Base-by-base conservation (phyloP, 768 basidiomycete species). In the Russula olivacea region DNA sequence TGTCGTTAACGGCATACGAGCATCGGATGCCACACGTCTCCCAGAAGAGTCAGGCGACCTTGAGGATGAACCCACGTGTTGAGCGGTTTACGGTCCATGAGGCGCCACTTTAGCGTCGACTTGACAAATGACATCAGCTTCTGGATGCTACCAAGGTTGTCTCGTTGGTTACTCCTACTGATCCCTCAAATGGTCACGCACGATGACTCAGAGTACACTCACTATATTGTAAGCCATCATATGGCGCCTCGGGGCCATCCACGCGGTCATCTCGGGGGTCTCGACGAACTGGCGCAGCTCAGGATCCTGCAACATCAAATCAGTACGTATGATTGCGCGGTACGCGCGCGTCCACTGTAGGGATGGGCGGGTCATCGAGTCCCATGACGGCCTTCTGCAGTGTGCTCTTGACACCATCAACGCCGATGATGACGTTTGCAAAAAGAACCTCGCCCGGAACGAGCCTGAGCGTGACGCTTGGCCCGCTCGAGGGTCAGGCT, bases 331-430 rank as follows among this genome's bases (percentile, higher is more conserved):
- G 32, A 79, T 74, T 4, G 82, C 81, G 55, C 86, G 78, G 68
- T 85, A 87, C 0, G 83, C 86, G n/a, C 0, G 83, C 81, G 67
- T 88, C 84, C 0, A 84, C 87, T 0, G 87, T 87, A 4, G 82
- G 76, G 10, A 68, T 65, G 0, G 77, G 77, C 0, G 80, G 75
- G 38, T 76, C 76, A 48, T 79, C 76, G 0, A 72, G 72, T 0
- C 77, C 78, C 0, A 82, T 78, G n/a, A 85, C 77, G 38, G 81
- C 76, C 36, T 79, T 73, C 66, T 80, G 79, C 1, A 83, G 67
- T 19, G 72, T 63, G 66, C 83, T 84, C 72, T 81, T 84, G 55
- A 81, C 72, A 28, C 75, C 76, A 54, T 76, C 76, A 10, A 76
- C 76, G 15, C 73, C 77, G 25, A 78, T 68, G 53, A 78, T 69